A percentile compares a stretch with the other conserved stretches of the same genome.
These are phyloP conservation scores for Apostasia shenzhenica DNA, from an alignment of 106 monocot species.

Conservation along the genomic window DNA sequence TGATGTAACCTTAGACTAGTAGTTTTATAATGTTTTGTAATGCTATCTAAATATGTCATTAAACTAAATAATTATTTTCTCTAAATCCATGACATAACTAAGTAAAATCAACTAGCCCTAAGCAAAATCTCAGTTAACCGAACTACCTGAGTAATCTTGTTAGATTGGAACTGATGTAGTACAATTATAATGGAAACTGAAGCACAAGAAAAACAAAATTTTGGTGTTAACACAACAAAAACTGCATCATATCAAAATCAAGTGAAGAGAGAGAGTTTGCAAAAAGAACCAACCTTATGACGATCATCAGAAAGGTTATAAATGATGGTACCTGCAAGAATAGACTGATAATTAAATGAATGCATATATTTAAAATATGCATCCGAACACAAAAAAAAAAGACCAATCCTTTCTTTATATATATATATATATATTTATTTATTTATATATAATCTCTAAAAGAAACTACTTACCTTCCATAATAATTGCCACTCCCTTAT, in stretches of 20 bases:
- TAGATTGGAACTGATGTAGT: neutral
- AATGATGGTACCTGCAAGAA: constrained; percentile 24
- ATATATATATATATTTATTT: neutral
- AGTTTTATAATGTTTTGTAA: no score
- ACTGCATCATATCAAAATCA: no score
- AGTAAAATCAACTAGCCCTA: no score
- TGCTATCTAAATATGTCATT: no score
- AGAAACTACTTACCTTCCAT: constrained; percentile 28
- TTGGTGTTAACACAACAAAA: neutral
- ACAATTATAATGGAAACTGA: neutral
- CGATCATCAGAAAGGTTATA: constrained; percentile 13
- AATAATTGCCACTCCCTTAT: constrained; percentile 40
- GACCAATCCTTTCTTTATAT: neutral
- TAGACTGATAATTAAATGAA: neutral
- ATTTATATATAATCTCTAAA: neutral
- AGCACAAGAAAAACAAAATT: neutral
- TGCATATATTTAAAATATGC: neutral
- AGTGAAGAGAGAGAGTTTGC: no score
- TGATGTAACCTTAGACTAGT: no score
- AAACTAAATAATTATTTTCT: no score
- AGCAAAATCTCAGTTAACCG: no score
- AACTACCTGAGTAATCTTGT: no score
- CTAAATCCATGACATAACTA: no score
- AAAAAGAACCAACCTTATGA: constrained; percentile 36
- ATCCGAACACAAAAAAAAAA: neutral